These are phyloP conservation scores for Rhamnella rubrinervis DNA, from an alignment of 331 rosid species.

Conservation along the genomic window DNA sequence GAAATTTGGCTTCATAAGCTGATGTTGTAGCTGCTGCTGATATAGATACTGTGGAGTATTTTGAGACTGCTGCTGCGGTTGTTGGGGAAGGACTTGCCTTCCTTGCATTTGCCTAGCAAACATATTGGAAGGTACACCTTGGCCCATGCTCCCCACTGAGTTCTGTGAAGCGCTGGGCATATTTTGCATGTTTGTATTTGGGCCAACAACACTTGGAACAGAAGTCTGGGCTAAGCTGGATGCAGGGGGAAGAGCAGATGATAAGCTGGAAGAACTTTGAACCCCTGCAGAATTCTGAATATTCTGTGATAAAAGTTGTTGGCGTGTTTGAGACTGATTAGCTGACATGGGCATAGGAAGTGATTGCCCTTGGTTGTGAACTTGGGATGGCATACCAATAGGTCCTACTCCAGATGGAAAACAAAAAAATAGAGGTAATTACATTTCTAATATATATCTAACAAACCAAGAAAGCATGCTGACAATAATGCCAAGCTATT, in stretches of 20 bases:
- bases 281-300: slow-evolving; percentile 62
- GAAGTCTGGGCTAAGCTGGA: slow-evolving; percentile 61
- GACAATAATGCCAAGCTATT: neutral
- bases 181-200: slow-evolving; percentile 61
- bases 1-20: slow-evolving; percentile 57
- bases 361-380: slow-evolving; percentile 63
- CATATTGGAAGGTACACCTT: slow-evolving; percentile 62
- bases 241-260: slow-evolving; percentile 54
- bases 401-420: slow-evolving; percentile 38
- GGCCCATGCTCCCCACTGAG: slow-evolving; percentile 65
- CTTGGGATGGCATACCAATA: slow-evolving; percentile 54
- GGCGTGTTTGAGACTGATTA: slow-evolving; percentile 65
- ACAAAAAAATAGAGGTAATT: slow-evolving; percentile 1
- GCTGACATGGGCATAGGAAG: slow-evolving; percentile 49
- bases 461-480: neutral
- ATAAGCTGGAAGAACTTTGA: slow-evolving; percentile 41
- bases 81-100: slow-evolving; percentile 70
- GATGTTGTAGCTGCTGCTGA: slow-evolving; percentile 60
- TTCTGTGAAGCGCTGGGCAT: slow-evolving; percentile 56
- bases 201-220: slow-evolving; percentile 59
- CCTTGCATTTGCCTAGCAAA: slow-evolving; percentile 68
- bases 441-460: neutral
- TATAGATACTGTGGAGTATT: slow-evolving; percentile 52
- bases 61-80: slow-evolving; percentile 70
- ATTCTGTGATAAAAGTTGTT: slow-evolving; percentile 61